Conservation (phyloP, 306 rosid genomes). For the Malus sieversii region DNA sequence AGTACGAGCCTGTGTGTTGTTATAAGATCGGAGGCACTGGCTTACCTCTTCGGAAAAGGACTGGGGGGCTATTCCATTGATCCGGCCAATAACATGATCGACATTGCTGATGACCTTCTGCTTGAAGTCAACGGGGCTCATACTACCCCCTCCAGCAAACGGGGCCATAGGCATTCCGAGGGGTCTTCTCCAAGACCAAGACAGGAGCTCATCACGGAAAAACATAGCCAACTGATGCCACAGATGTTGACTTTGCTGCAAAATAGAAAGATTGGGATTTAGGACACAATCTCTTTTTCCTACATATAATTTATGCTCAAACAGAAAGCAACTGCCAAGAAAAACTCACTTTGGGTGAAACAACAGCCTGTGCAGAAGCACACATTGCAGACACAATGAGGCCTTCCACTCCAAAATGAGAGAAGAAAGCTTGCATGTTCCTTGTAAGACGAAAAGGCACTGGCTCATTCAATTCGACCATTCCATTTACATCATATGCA, state of each 20-base stretch:
- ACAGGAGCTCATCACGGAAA: constrained; percentile 94
- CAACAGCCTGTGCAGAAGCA: constrained; percentile 94
- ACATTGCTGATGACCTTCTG: constrained; percentile 88
- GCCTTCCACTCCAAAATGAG: constrained; percentile 93
- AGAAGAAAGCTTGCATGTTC: constrained; percentile 94
- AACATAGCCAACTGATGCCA: constrained; percentile 99
- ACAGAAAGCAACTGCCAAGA: neutral
- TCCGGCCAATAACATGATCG: constrained; percentile 65
- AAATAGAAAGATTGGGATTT: constrained; percentile 13
- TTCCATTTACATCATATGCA: constrained; percentile 86
- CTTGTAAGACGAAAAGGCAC: constrained; percentile 98
- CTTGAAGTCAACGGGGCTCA: constrained; percentile 77
- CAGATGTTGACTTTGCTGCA: constrained; percentile 93
- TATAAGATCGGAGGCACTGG: neutral
- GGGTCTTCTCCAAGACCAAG: constrained; percentile 99
- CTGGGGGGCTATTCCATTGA: constrained; percentile 80
- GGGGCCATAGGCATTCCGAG: constrained; percentile 85
- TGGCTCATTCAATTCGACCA: constrained; percentile 89
- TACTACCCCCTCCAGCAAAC: constrained; percentile 66
- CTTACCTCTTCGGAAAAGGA: constrained; percentile 86
- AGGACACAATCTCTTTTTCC: neutral
- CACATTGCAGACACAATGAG: constrained; percentile 98
- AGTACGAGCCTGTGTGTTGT: neutral
- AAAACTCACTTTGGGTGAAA: constrained; percentile 74
- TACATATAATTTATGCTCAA: neutral